Conservation (phyloP, 805 yeast species). For the Saccharomycopsis fibuligera region DNA sequence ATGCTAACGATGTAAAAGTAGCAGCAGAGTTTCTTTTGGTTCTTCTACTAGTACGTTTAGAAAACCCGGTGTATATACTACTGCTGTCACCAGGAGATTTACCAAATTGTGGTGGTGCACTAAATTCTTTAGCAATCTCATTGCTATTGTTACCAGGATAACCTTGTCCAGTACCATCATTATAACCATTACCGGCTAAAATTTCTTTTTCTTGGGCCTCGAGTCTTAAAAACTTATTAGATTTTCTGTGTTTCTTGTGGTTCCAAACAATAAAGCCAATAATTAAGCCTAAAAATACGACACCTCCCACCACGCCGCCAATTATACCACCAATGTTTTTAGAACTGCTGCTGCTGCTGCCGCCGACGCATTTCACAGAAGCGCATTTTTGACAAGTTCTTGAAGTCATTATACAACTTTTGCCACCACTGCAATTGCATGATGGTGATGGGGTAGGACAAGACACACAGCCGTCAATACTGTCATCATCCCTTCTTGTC, state of each 20-base stretch:
- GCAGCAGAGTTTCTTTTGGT: conserved; percentile 9
- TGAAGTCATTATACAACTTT: conserved; percentile 7
- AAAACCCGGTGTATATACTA: conserved; percentile 5
- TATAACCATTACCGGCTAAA: conserved; percentile 4
- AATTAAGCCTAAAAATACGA: conserved; percentile 13
- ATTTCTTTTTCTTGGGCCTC: conserved; percentile 21
- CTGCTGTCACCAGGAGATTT: conserved; percentile 8
- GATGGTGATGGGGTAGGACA: conserved; percentile 7
- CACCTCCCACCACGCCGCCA: conserved; percentile 21
- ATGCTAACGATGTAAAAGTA: conserved; percentile 35
- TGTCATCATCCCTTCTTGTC: conserved; percentile 9
- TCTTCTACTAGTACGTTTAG: conserved; percentile 4
- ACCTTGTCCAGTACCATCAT: background rate
- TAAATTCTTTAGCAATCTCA: background rate
- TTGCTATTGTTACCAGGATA: background rate
- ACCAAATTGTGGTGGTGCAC: background rate
- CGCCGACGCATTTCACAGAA: conserved; percentile 4
- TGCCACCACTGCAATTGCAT: conserved; percentile 7
- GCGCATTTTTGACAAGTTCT: conserved; percentile 16
- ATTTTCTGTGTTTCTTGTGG: conserved; percentile 16
- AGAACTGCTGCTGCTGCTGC: background rate
- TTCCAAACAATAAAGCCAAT: conserved; percentile 18
- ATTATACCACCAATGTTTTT: conserved; percentile 21
- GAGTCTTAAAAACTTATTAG: conserved; percentile 13
- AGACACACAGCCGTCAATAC: conserved; percentile 4